phyloP scores from a whole-genome alignment of 371 early-diverging fungal species.

The Mucor irregularis region DNA sequence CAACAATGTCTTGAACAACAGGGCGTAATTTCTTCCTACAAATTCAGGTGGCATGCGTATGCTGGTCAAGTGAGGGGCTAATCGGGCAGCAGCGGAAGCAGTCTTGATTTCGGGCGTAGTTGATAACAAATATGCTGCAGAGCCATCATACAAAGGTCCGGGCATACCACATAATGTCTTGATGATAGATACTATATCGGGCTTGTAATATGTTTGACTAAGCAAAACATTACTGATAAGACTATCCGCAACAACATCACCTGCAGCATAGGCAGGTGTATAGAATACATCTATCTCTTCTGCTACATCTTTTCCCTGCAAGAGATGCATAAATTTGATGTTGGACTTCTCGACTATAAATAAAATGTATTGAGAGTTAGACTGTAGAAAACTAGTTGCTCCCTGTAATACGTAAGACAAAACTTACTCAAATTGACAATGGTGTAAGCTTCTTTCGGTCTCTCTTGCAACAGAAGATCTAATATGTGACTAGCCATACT shows the following conservation, averaged over 20 bases:
- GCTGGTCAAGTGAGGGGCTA: constrained; percentile 35
- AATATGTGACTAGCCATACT: constrained; percentile 41
- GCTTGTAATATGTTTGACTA: constrained; percentile 50
- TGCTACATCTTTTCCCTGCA: constrained; percentile 32
- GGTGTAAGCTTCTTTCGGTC: constrained; percentile 19
- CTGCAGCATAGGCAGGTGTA: constrained; percentile 51
- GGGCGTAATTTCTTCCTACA: constrained; percentile 35
- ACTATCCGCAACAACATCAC: constrained; percentile 49
- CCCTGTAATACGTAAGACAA: neutral
- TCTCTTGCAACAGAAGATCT: constrained; percentile 26
- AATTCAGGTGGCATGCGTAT: constrained; percentile 34
- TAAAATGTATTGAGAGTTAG: neutral
- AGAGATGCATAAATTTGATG: constrained; percentile 46
- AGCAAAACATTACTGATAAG: constrained; percentile 46
- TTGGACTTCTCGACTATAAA: constrained; percentile 43
- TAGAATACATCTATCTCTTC: constrained; percentile 35
- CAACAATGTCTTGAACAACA: constrained; percentile 36
- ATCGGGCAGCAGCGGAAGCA: constrained; percentile 14
- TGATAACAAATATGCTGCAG: constrained; percentile 6
- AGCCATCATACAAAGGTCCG: constrained; percentile 31
- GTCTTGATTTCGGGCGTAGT: constrained; percentile 17
- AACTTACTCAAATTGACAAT: constrained; percentile 32
- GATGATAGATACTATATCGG: constrained; percentile 50
- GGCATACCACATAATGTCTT: constrained; percentile 53
- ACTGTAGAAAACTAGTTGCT: neutral